These are phyloP conservation scores for Pichia cabralensis DNA, from an alignment of 805 yeast genomes.

Conservation along the genomic window DNA sequence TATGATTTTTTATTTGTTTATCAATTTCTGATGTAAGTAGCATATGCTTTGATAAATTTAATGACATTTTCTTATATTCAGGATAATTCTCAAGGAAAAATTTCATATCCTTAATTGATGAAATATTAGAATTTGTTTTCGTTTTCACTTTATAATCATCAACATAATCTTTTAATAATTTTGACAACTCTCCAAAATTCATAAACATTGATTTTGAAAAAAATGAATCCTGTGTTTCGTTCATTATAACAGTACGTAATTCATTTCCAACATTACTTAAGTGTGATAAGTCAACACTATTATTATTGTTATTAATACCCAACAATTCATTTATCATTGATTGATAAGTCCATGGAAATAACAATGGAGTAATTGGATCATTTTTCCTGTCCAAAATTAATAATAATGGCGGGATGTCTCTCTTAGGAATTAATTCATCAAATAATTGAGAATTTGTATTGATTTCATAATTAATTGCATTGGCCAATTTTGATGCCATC, in stretches of 20 bases:
- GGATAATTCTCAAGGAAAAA: constrained; percentile 88
- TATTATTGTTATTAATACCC: constrained; percentile 54
- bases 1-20: constrained; percentile 48
- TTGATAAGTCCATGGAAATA: constrained; percentile 96
- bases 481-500: constrained; percentile 57
- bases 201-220: constrained; percentile 73
- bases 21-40: constrained; percentile 82
- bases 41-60: constrained; percentile 88
- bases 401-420: constrained; percentile 63
- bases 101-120: constrained; percentile 82
- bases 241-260: constrained; percentile 52
- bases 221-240: constrained; percentile 64
- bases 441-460: constrained; percentile 52
- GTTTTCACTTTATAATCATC: constrained; percentile 73
- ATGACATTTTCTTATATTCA: constrained; percentile 79
- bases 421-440: constrained; percentile 43
- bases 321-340: constrained; percentile 93
- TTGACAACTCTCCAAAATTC: constrained; percentile 93
- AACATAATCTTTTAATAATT: constrained; percentile 75
- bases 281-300: constrained; percentile 58
- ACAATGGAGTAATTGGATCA: constrained; percentile 89
- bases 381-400: constrained; percentile 72
- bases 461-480: constrained; percentile 50
- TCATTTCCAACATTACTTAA: constrained; percentile 50
- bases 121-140: constrained; percentile 59